Evolutionary conservation across 306 rosid genomes (phyloP), one percentile per base, ranked within the genome.

Genomic region (Aeschynomene evenia): DNA sequence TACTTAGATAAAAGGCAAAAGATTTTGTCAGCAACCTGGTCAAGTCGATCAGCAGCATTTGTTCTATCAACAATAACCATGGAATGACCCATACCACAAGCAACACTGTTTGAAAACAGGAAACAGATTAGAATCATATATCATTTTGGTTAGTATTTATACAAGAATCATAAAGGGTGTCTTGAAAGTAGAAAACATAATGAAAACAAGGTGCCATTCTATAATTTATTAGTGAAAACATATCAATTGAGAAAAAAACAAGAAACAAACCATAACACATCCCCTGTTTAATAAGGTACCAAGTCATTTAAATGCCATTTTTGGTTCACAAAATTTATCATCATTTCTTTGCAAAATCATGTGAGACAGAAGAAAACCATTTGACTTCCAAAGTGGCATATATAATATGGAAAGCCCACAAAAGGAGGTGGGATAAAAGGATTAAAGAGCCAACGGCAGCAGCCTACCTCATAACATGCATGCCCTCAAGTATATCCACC

Each of bases 401-500:
- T 20, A 10, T 21, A 75, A 39, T 36, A 45, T 40, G 34, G 22
- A 54, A 14, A 31, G 29, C 19, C 73, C 51, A 49, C 16, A 43
- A n/a, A 19, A 64, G 12, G 16, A 39, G 19, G 46, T 0, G 4
- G 33, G 36, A 21, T 28, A 53, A 55, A 57, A 4, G 29, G 39
- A 22, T 34, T 23, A 34, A 14, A 46, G 9, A 54, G 14, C 58
- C 5, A 6, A 31, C 15, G 33, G 20, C 23, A 21, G 20, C 74
- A 22, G 46, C 78, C 39, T 58, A 92, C 99, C 97, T 78, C 36
- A 94, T 72, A 23, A 94, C 95, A 81, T 84, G 97, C 96, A 91
- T 84, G 42, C 96, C 92, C 80, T 94, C 99, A 36, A 94, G 97
- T 80, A 83, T 81, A 10, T 94, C 99, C 68, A 94, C 99, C 75